Conservation (phyloP, 345 rosid species). For the Excoecaria agallocha region DNA sequence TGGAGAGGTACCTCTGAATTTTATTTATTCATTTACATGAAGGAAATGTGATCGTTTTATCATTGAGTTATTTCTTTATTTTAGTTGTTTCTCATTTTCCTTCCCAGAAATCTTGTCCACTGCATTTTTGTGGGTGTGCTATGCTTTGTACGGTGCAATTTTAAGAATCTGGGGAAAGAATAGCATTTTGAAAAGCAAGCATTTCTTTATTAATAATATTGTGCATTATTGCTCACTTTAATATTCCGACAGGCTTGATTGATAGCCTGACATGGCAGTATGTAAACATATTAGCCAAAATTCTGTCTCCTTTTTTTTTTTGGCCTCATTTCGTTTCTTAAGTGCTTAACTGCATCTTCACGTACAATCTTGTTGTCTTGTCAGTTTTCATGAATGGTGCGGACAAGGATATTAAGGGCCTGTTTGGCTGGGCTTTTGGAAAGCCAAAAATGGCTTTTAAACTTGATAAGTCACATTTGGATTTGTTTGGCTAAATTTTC, state of each 20-base stretch:
- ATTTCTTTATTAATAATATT: neutral
- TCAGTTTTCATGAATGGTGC: neutral
- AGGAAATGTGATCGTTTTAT: slow-evolving; percentile 3
- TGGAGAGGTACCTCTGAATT: slow-evolving; percentile 76
- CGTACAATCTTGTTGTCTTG: neutral
- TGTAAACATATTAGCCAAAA: neutral
- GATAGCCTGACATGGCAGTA: neutral
- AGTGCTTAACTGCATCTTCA: neutral
- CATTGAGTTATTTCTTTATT: slow-evolving; percentile 11
- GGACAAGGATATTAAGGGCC: neutral
- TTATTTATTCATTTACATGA: slow-evolving; percentile 8
- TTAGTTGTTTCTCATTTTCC: slow-evolving; percentile 10
- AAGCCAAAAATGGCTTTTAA: too few species aligned
- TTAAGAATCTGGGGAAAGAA: neutral
- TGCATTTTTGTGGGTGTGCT: neutral
- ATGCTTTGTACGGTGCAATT: neutral
- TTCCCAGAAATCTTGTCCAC: neutral
- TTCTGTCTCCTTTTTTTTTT: neutral
- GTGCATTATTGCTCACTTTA: neutral
- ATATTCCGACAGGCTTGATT: neutral
- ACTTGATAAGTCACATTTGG: too few species aligned
- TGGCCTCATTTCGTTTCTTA: too few species aligned
- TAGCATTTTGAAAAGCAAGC: neutral
- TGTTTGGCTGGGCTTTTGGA: too few species aligned
- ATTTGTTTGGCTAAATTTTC: too few species aligned